Percentiles rank a stretch among this genome's conserved stretches.
Conservation (phyloP, 176 grass and related monocot genomes). For the Zoysia japonica region DNA sequence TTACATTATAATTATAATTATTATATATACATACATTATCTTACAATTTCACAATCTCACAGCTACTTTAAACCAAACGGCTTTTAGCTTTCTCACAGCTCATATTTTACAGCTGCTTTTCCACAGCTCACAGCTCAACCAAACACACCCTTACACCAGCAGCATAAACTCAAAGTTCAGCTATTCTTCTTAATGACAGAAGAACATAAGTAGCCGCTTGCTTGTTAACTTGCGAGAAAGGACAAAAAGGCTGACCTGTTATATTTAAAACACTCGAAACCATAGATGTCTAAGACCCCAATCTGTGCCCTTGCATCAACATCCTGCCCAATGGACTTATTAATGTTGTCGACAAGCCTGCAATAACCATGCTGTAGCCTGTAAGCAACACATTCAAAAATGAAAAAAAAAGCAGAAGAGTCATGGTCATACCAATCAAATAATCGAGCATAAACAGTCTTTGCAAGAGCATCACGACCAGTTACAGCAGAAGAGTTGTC, state of each 20-base stretch:
- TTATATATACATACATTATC: no score
- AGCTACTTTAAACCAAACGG: no score
- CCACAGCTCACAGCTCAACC: no score
- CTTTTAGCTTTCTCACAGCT: no score
- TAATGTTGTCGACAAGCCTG: constrained; percentile 95
- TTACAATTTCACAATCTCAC: no score
- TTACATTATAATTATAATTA: no score
- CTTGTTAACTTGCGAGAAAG: constrained; percentile 33
- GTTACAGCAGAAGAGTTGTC: constrained; percentile 67
- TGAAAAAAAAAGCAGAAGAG: neutral
- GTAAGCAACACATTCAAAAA: constrained; percentile 24
- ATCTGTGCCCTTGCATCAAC: constrained; percentile 62
- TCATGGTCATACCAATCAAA: constrained; percentile 73
- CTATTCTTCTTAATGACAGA: neutral
- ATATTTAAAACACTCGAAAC: constrained; percentile 89
- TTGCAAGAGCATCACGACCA: constrained; percentile 72
- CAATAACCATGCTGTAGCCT: constrained; percentile 36
- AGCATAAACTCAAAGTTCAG: neutral
- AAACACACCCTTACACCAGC: neutral
- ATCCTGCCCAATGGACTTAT: constrained; percentile 88
- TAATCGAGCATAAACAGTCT: constrained; percentile 81
- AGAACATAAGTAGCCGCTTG: neutral
- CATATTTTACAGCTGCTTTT: no score
- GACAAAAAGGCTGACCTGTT: constrained; percentile 58
- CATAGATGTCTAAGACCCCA: constrained; percentile 90